These are phyloP conservation scores for Xylogone sp. DNA, from an alignment of 2,329 filamentous ascomycete species.

Conservation along the genomic window DNA sequence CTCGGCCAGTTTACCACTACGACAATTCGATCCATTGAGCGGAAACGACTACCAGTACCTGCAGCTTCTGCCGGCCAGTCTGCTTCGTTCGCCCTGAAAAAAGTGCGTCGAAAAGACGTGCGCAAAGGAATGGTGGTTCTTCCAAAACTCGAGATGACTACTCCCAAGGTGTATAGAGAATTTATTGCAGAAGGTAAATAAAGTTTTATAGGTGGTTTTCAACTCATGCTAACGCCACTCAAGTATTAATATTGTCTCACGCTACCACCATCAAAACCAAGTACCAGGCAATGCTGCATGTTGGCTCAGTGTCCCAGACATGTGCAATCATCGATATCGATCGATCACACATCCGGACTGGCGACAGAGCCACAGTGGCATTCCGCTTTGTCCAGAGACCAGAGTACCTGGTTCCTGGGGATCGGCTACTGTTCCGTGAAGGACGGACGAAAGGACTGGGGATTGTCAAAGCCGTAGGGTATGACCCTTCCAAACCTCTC, in stretches of 20 bases:
- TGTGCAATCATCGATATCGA: conserved; percentile 98
- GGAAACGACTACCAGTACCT: conserved; percentile 86
- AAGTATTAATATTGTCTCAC: conserved; percentile 89
- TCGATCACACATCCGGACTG: conserved; percentile 89
- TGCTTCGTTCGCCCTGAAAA: conserved; percentile 85
- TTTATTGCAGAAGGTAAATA: conserved; percentile 71
- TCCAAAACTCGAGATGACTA: conserved; percentile 71
- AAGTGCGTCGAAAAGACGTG: conserved; percentile 85
- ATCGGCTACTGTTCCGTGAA: conserved; percentile 88
- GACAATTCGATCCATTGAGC: conserved; percentile 85
- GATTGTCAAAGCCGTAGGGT: conserved; percentile 88
- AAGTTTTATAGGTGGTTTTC: not conserved
- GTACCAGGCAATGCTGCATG: conserved; percentile 97
- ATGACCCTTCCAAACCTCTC: conserved; percentile 61
- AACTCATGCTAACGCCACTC: not conserved
- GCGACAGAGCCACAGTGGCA: conserved; percentile 88
- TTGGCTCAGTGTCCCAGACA: conserved; percentile 91
- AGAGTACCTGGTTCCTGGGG: conserved; percentile 85
- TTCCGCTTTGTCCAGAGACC: conserved; percentile 94
- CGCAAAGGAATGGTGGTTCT: conserved; percentile 97
- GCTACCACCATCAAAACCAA: conserved; percentile 95
- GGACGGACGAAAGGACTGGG: conserved; percentile 92
- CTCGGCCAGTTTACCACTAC: conserved; percentile 87
- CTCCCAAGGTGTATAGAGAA: conserved; percentile 67
- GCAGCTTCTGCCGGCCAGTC: conserved; percentile 89